Base-by-base conservation (phyloP, 1,284 basidiomycete genomes). In the Ceratobasidium sp. region DNA sequence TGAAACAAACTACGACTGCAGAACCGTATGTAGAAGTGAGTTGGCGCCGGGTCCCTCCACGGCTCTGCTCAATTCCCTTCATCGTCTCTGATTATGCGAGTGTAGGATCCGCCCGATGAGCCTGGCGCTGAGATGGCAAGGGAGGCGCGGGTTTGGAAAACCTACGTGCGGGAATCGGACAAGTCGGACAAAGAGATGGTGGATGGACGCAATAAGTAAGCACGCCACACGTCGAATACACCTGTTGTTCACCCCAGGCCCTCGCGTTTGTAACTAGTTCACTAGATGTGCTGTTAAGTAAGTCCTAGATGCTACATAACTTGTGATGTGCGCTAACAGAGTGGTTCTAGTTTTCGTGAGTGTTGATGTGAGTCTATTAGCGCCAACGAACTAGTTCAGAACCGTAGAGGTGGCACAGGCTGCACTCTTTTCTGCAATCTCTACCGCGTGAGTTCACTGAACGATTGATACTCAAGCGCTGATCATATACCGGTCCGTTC, bases 111-210 rank as follows among this genome's bases (percentile, higher is more conserved):
- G 19, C 56, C 56, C 51, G 69, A 71, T 6, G 70, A 73, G 2
- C 7, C 5, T 29, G 44, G 44, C 5, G 22, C 37, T n/a, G 70
- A 74, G 37, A 52, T 74, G 57, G 29, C 56, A 4, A 52, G 34
- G 17, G 70, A 49, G 0, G 52, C 68, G 25, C 32, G 54, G 15
- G 54, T 70, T 6, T 74, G 70, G 70, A 64, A 34, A 32, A 62
- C 59, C 19, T 74, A 74, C 32, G 70, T 74, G 2, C 52, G 46
- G 25, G 70, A 74, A 54, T 19, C 70, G 6, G 70, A 74, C 49
- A 43, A 22, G 37, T 62, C 29, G 59, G 70, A 74, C 34, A 52
- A 51, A 15, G 70, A 74, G 59, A 46, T 74, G 59, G n/a, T 64
- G 17, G 46, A 74, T 13, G 70, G 70, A 13, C 44, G 70, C 25